Evolutionary conservation across 805 yeast species (phyloP).

Genomic region (Candida wancherniae): DNA sequence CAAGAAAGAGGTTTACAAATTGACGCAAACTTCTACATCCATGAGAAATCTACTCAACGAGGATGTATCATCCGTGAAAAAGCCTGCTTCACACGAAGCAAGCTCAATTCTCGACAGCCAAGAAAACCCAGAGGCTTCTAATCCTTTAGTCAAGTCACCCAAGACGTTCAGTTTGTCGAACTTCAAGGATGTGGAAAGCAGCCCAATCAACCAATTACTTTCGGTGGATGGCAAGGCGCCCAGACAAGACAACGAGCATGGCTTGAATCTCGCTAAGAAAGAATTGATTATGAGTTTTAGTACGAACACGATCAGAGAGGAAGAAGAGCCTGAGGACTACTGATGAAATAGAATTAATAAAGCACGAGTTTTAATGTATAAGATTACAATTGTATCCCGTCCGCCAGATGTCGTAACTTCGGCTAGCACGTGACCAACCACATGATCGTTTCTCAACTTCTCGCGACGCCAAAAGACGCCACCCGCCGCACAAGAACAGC

Average conservation of each 20-base stretch:
- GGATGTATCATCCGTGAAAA: no score
- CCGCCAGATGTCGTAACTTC: no score
- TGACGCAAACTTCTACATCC: constrained; percentile 14
- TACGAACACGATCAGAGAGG: constrained; percentile 37
- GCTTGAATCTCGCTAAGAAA: constrained; percentile 5
- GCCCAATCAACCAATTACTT: constrained; percentile 34
- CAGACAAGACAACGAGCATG: constrained; percentile 3
- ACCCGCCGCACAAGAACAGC: no score
- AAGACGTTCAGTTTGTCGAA: constrained; percentile 36
- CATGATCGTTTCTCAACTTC: no score
- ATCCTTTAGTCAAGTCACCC: constrained; percentile 33
- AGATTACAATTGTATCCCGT: no score
- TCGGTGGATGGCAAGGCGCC: constrained; percentile 13
- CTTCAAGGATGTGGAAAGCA: constrained; percentile 28
- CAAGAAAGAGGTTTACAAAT: constrained; percentile 27
- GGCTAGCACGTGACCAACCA: no score
- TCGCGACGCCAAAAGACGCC: no score
- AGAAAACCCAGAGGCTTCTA: constrained; percentile 9
- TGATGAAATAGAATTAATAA: constrained; percentile 1
- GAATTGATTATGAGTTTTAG: constrained; percentile 29
- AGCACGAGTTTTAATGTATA: no score
- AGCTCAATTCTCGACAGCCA: not conserved
- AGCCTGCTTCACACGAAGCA: not conserved
- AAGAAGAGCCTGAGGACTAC: constrained; percentile 32
- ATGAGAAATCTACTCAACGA: constrained; percentile 12